Percentiles rank a stretch among this genome's conserved stretches.
Conservation (phyloP, 129 eudicot genomes). For the Lactuca sativa region DNA sequence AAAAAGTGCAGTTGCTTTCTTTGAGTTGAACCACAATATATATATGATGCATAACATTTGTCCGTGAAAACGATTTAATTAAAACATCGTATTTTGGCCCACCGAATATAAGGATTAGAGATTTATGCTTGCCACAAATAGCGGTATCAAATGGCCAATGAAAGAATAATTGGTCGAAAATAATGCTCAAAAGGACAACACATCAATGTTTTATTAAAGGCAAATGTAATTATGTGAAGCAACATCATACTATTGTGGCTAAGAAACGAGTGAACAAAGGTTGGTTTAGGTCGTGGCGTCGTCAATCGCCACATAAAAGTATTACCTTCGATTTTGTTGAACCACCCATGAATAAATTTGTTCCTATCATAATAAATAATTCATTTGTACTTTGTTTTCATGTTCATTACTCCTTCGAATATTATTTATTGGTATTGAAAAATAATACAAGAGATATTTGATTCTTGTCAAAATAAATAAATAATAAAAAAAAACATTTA, state of each 20-base stretch:
- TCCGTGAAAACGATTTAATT: neutral
- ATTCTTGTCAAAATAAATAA: too few relatives aligned
- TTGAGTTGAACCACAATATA: neutral
- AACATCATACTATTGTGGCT: conserved; percentile 3
- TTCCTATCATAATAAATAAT: neutral
- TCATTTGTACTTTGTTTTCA: neutral
- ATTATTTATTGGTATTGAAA: neutral
- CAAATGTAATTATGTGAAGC: conserved; percentile 3
- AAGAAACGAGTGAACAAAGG: conserved; percentile 5
- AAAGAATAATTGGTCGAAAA: neutral
- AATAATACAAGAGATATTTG: too few relatives aligned
- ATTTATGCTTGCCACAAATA: neutral
- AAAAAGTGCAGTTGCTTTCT: neutral
- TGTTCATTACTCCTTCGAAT: neutral
- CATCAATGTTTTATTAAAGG: neutral
- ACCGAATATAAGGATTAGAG: neutral
- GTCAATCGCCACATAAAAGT: conserved; percentile 3
- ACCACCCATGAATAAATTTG: neutral
- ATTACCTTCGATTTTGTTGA: neutral
- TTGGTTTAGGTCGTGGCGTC: neutral
- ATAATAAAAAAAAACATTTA: too few relatives aligned
- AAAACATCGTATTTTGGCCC: neutral
- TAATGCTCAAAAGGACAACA: neutral
- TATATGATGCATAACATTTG: neutral
- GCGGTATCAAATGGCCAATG: neutral